Base-by-base conservation (phyloP, 2,329 filamentous ascomycete species). In the Coleophoma eucalyptorum region DNA sequence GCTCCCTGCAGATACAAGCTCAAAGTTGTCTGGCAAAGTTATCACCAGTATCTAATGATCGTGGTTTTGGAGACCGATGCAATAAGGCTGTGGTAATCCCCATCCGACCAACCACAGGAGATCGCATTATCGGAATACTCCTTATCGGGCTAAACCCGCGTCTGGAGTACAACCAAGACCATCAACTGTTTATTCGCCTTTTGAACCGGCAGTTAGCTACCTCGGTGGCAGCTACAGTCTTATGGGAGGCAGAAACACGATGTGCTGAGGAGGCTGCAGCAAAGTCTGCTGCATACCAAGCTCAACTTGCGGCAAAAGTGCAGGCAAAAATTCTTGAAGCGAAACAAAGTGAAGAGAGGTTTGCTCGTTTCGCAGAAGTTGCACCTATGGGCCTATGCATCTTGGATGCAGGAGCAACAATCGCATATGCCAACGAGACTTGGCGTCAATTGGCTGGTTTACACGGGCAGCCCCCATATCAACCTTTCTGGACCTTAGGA, bases 231-330 rank as follows among this genome's bases (percentile, higher is more conserved):
- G 87, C 84, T 0, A 84, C 87, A 0, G 81, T 89, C 0, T 67
- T 89, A 1, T 80, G 89, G 48, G 85, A 89, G 63, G 85, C 88
- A 61, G 86, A 89, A 62, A 82, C 86, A 21, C 75, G 80, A n/a
- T 73, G 84, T 59, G 78, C 33, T 50, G 57, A 62, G 16, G 68
- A 68, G 35, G 82, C 81, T 3, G 83, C 82, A 3, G 80, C 83
- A 59, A 74, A 87, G 50, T 86, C 86, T 11, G 83, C 82, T 6
- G 77, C 83, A 53, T 84, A 89, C 61, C 78, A 83, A 37, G 84
- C 83, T 21, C 78, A 83, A 63, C 74, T 89, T 10, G 82, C 82
- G 15, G 77, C 84, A 57, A 81, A 87, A 59, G 71, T 90, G 21
- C 82, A 80, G 15, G 76, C 79, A 31, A 73, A 75, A 59, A 78